Conservation (phyloP, 306 rosid species). For the Alnus glutinosa region DNA sequence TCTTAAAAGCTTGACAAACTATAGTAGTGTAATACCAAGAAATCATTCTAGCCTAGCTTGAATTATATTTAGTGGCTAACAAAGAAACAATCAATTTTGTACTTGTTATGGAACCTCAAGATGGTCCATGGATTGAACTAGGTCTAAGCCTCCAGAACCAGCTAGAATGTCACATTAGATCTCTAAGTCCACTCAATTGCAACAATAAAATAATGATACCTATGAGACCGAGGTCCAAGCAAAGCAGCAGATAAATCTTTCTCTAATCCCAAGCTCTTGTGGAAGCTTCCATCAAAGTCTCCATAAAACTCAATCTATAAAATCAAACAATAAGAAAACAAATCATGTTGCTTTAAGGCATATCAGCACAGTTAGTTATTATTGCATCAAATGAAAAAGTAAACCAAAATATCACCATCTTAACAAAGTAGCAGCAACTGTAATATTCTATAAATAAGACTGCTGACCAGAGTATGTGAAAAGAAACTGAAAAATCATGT, state of each 20-base stretch:
- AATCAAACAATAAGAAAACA: slow-evolving; percentile 6
- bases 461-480: not conserved
- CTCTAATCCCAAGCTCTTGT: slow-evolving; percentile 80
- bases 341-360: slow-evolving; percentile 2
- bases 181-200: not conserved
- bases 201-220: slow-evolving; percentile 38
- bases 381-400: slow-evolving; percentile 1
- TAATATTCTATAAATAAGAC: not conserved
- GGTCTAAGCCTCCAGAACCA: slow-evolving; percentile 17
- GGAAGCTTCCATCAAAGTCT: slow-evolving; percentile 91
- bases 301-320: slow-evolving; percentile 88
- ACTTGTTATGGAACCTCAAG: not conserved
- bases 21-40: not conserved
- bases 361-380: not conserved
- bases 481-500: not conserved
- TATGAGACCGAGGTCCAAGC: slow-evolving; percentile 84
- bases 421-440: not conserved
- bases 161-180: not conserved
- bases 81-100: not conserved
- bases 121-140: not conserved
- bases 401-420: not conserved
- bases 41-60: not conserved
- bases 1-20: slow-evolving; percentile 16
- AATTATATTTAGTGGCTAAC: not conserved
- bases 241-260: slow-evolving; percentile 85